Conservation (phyloP, 305 asterid genomes). For the Solanum chacoense region DNA sequence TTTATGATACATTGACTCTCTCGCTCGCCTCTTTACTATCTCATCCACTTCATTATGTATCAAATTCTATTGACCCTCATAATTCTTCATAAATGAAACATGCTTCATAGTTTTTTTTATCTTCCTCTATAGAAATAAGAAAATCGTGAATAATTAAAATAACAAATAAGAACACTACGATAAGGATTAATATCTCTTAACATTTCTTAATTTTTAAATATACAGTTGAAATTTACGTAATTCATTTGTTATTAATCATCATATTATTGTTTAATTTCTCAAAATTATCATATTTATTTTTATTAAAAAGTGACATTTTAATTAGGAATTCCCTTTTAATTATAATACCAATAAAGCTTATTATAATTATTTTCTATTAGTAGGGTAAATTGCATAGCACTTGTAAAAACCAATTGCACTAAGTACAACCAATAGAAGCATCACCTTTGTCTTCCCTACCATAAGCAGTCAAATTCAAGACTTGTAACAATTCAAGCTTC, state of each 20-base stretch:
- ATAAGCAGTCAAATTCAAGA: not conserved
- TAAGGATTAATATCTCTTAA: not conserved
- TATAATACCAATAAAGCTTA: not conserved
- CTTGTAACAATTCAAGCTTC: not conserved
- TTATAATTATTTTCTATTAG: not conserved
- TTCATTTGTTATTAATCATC: not conserved
- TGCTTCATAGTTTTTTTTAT: too few relatives aligned
- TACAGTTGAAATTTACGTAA: too few relatives aligned
- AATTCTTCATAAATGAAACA: too few relatives aligned
- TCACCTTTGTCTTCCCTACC: not conserved
- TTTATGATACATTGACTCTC: too few relatives aligned
- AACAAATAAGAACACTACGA: too few relatives aligned
- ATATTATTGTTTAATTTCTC: not conserved
- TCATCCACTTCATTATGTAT: not conserved
- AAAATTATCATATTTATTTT: not conserved
- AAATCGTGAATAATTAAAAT: too few relatives aligned
- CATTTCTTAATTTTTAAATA: not conserved
- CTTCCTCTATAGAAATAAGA: fast-evolving
- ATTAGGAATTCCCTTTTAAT: not conserved
- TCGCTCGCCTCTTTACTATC: not conserved
- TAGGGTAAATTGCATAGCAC: not conserved
- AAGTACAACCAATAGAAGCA: not conserved
- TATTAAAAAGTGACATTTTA: not conserved
- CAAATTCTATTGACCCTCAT: not conserved
- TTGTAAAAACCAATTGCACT: not conserved